Evolutionary conservation across 2,329 filamentous ascomycete genomes (phyloP), one percentile per base, ranked within the genome.

Genomic region (Fusarium hostae): DNA sequence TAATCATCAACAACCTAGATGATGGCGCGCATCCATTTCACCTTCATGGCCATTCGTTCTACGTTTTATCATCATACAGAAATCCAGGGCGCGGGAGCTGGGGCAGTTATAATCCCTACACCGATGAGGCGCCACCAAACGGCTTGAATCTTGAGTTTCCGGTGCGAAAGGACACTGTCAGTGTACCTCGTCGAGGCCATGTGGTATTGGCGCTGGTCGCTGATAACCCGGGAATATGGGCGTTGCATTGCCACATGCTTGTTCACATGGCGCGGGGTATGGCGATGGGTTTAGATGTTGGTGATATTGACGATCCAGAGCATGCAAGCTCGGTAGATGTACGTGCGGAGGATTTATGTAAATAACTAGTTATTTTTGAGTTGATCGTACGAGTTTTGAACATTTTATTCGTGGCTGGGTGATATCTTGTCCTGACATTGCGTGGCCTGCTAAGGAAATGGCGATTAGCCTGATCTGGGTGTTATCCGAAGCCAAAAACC

Each of bases 221-320:
- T 6, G 39, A 51, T 11, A 66, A 66, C 12, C 63, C 39, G 1
- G 63, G 63, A 5, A 51, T 66, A 5, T 66, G 63, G 63, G 63
- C 63, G 4, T 15, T 66, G 1, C 63, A 66, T 47, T 66, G 63
- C 28, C 63, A 66, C 9, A 66, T 66, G 63, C 39, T 66, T 5
- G 63, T 66, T 9, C 63, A 66, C 30, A 66, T 66, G 63, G 61
- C 52, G 9, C 39, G n/a, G 16, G 63, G 63, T 2, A 66, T 66
- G 63, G 61, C 39, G 18, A 66, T 66, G 28, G 63, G 47, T 15
- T 34, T 63, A 6, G 11, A 62, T 12, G 1, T 62, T 3, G 45
- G 26, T 2, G 18, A 54, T 28, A 1, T 11, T 5, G 9, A 8
- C 2, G 56, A 59, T 26, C 3, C 15, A 3, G 45, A 52, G 13